These are phyloP conservation scores for Plasmodium malariae DNA, from an alignment of 169 alveolate genomes.

Conservation along the genomic window DNA sequence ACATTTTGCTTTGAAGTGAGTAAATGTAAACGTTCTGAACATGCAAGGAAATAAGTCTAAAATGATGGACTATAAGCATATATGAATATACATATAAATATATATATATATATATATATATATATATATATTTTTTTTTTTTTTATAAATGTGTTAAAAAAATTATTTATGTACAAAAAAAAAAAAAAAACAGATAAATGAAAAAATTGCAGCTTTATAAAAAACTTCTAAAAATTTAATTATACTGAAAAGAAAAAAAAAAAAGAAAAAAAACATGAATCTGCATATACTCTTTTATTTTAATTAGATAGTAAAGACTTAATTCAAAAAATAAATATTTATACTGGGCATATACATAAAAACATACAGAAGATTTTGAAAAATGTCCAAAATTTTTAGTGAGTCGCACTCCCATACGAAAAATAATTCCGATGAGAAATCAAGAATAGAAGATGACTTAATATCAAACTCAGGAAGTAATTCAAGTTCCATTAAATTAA, in stretches of 20 bases:
- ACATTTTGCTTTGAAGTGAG: background rate
- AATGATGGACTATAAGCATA: conserved; percentile 8
- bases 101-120: no score
- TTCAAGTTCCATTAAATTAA: conserved; percentile 35
- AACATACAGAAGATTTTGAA: conserved; percentile 17
- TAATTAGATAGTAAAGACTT: background rate
- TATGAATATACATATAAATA: no score
- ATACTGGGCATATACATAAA: conserved; percentile 8
- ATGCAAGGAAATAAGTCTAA: conserved; percentile 35
- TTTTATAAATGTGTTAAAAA: conserved; percentile 6
- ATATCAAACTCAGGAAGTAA: conserved; percentile 26
- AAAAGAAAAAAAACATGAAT: conserved; percentile 24
- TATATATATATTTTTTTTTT: conserved; percentile 30
- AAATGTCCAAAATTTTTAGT: conserved; percentile 60
- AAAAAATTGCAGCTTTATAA: conserved; percentile 7
- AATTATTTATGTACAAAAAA: no score
- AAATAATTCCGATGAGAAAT: conserved; percentile 42
- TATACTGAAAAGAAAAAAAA: conserved; percentile 21
- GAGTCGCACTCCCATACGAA: conserved; percentile 29
- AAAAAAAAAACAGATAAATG: conserved; percentile 15
- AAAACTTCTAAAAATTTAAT: conserved; percentile 11
- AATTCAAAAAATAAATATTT: conserved; percentile 18
- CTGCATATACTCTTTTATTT: background rate
- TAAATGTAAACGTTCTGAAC: conserved; percentile 33
- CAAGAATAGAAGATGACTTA: conserved; percentile 56